Evolutionary conservation across 2,329 filamentous ascomycete species (phyloP).

Genomic region (Gyromitra esculenta): DNA sequence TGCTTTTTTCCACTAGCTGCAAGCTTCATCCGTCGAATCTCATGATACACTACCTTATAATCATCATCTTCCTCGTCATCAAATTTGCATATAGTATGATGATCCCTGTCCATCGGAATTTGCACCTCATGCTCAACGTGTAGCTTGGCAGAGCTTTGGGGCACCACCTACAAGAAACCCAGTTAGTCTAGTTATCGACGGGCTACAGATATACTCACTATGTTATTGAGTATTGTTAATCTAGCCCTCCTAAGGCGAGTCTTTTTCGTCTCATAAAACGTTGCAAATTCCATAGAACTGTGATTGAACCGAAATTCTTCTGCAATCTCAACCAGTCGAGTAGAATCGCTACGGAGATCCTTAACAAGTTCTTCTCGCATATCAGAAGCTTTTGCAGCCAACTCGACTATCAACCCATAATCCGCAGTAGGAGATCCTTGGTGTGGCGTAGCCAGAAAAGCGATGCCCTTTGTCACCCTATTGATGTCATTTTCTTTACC

Average conservation of each 20-base stretch:
- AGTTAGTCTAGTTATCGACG: background rate
- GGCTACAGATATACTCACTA: background rate
- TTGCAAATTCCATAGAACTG: background rate
- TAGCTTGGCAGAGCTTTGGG: background rate
- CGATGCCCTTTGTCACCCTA: background rate
- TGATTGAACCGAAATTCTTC: constrained; percentile 15
- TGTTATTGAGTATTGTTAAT: background rate
- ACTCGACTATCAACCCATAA: background rate
- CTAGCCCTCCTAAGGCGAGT: background rate
- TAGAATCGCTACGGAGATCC: background rate
- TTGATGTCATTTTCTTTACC: background rate
- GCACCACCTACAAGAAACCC: constrained; percentile 1
- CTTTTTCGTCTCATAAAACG: background rate
- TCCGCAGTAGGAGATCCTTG: background rate
- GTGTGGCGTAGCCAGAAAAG: constrained; percentile 19
- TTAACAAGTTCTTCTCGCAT: background rate
- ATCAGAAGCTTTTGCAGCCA: background rate
- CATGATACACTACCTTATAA: constrained; percentile 10
- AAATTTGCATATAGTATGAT: constrained; percentile 11
- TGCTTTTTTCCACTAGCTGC: background rate
- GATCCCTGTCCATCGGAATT: constrained; percentile 10
- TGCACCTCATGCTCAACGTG: background rate
- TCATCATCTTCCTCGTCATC: background rate
- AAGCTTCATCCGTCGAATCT: background rate
- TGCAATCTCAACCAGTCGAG: background rate